These are phyloP conservation scores for Fraxinus sp. DNA, from an alignment of 305 asterid species.

Conservation along the genomic window DNA sequence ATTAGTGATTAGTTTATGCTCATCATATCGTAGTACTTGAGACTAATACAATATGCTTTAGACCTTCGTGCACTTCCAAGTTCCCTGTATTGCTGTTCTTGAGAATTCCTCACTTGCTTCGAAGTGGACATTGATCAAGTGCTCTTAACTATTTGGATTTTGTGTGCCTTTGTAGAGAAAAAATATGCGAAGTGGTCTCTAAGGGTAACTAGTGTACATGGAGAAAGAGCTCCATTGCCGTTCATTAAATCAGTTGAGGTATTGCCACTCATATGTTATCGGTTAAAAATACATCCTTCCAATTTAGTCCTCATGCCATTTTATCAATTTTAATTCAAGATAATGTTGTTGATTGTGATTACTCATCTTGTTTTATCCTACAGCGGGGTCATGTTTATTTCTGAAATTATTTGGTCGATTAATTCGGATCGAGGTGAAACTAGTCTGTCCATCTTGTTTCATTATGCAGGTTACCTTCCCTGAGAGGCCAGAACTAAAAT, in stretches of 20 bases:
- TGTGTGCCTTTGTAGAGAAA: slow-evolving; percentile 51
- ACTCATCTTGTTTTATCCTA: neutral
- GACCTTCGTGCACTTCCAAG: neutral
- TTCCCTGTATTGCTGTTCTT: neutral
- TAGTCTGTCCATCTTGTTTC: neutral
- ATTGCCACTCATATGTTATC: neutral
- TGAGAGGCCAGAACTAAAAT: slow-evolving; percentile 73
- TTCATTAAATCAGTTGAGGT: slow-evolving; percentile 83
- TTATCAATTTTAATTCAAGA: neutral
- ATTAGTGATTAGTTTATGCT: neutral
- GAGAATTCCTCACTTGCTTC: neutral
- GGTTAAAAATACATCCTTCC: neutral
- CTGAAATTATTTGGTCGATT: neutral
- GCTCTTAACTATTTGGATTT: neutral
- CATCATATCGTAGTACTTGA: neutral
- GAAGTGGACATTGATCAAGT: neutral
- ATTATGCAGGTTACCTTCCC: slow-evolving; percentile 65
- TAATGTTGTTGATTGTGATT: neutral
- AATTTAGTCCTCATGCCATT: neutral
- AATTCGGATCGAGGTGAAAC: neutral
- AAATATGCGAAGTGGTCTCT: slow-evolving; percentile 90
- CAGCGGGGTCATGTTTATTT: neutral
- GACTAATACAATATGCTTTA: neutral
- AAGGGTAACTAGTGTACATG: slow-evolving; percentile 77
- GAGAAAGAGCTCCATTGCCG: slow-evolving; percentile 80